These are phyloP conservation scores for Lactarius hatsudake DNA, from an alignment of 768 basidiomycete species.

Conservation along the genomic window DNA sequence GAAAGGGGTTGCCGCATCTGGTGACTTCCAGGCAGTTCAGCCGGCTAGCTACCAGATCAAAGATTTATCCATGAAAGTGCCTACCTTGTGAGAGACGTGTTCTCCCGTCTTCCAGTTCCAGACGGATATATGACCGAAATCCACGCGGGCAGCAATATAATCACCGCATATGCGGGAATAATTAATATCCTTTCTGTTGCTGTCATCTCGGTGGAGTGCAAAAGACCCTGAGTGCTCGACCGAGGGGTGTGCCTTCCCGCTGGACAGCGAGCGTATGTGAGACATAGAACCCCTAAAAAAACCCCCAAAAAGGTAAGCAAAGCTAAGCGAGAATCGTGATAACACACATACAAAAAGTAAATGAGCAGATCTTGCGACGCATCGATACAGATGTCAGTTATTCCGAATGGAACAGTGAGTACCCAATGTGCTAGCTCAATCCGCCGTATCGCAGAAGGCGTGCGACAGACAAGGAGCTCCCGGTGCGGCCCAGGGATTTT, in stretches of 20 bases:
- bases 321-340: neutral
- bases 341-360: constrained; percentile 11
- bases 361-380: constrained; percentile 19
- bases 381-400: constrained; percentile 6
- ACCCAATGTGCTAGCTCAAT: constrained; percentile 15
- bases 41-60: neutral
- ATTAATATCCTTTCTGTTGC: neutral
- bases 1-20: constrained; percentile 3
- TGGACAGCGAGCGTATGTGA: constrained; percentile 8
- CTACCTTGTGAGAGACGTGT: constrained; percentile 11
- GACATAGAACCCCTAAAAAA: constrained; percentile 2
- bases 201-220: neutral
- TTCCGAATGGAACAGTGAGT: constrained; percentile 1
- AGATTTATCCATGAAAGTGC: neutral
- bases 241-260: constrained; percentile 1
- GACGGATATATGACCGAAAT: constrained; percentile 12
- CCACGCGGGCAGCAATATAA: constrained; percentile 10
- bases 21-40: neutral
- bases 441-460: constrained; percentile 8
- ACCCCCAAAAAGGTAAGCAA: neutral
- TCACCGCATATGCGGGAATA: constrained; percentile 8
- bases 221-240: neutral
- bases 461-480: constrained; percentile 11
- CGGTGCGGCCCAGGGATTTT: neutral
- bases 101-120: constrained; percentile 25